Base-by-base conservation (phyloP, 2,329 filamentous ascomycete genomes). In the Zymoseptoria ardabiliae region DNA sequence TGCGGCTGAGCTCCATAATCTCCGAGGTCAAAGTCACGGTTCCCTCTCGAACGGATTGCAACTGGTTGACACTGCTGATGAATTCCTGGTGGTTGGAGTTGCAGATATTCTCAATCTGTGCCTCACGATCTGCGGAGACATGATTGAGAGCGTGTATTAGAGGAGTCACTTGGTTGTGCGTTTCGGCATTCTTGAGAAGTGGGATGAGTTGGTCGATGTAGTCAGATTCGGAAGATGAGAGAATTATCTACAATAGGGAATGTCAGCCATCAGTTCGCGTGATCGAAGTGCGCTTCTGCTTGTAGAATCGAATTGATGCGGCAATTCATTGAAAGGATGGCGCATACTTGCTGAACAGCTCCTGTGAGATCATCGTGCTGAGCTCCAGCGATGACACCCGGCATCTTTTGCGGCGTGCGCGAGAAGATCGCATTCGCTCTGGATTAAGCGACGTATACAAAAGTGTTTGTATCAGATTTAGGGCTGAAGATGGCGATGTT, bases 41-140 rank as follows among this genome's bases (percentile, higher is more conserved):
- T 49, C 91, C 91, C 74, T 97, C 90, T 57, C 93, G 88, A 55
- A 97, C 91, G 60, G 85, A 84, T 67, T 97, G 89, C n/a, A 99
- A 83, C 71, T 95, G 91, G 69, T 94, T 95, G 66, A 99, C 91
- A 0, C 93, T 97, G 65, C 85, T 85, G 35, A 97, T 87, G 71
- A 99, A 99, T 70, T 97, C 94, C 71, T 97, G 93, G 70, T 99
- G 94, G 69, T 97, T 96, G 10, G 90, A 93, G 69, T 96, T 86
- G 68, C 94, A 96, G 68, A 97, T 95, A 21, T 85, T 85, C 76
- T 99, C 94, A 65, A 99, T 97, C 68, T 97, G 92, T 13, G 84
- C 77, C 74, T 99, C 94, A 61, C 92, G 87, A 53, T 94, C 90
- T 66, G 88, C 86, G 35, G 92, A 90, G 74, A 96, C 95, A 66